phyloP scores from a whole-genome alignment of 495 filamentous ascomycete species.

The Immersiella caudata region DNA sequence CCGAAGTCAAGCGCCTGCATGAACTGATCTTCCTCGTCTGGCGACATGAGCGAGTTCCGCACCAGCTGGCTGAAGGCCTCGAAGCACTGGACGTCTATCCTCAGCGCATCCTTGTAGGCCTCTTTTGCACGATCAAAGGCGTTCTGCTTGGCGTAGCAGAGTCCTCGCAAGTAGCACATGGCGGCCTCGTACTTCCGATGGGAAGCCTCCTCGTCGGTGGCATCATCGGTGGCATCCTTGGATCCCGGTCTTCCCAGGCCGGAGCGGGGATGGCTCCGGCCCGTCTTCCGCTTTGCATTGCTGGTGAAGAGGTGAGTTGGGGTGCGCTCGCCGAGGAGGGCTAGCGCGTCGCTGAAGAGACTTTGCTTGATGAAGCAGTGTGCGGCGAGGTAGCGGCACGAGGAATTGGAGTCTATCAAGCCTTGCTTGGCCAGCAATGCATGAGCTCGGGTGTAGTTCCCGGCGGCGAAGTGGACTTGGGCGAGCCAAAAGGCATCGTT shows the following conservation, averaged over 20 bases:
- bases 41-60: conserved; percentile 97
- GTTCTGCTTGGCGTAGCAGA: conserved; percentile 97
- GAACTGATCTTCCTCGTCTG: conserved; percentile 92
- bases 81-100: conserved; percentile 97
- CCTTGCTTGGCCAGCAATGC: conserved; percentile 83
- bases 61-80: conserved; percentile 98
- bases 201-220: conserved; percentile 70
- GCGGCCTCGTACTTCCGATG: conserved; percentile 86
- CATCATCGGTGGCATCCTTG: conserved; percentile 61
- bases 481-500: conserved; percentile 93
- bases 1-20: conserved; percentile 92
- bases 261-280: conserved; percentile 47
- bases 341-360: conserved; percentile 84
- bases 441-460: conserved; percentile 89
- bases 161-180: conserved; percentile 94
- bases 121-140: conserved; percentile 96
- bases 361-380: conserved; percentile 91
- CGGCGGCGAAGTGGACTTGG: conserved; percentile 89
- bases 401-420: conserved; percentile 75
- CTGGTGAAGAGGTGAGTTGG: conserved; percentile 79
- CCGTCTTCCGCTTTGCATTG: conserved; percentile 56
- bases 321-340: conserved; percentile 87
- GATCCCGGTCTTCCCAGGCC: conserved; percentile 39
- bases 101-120: conserved; percentile 95
- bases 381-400: conserved; percentile 88